Percentiles rank a stretch among this genome's conserved stretches.
Conservation (phyloP, 2,329 filamentous ascomycete genomes). For the Coniochaeta pulveracea region DNA sequence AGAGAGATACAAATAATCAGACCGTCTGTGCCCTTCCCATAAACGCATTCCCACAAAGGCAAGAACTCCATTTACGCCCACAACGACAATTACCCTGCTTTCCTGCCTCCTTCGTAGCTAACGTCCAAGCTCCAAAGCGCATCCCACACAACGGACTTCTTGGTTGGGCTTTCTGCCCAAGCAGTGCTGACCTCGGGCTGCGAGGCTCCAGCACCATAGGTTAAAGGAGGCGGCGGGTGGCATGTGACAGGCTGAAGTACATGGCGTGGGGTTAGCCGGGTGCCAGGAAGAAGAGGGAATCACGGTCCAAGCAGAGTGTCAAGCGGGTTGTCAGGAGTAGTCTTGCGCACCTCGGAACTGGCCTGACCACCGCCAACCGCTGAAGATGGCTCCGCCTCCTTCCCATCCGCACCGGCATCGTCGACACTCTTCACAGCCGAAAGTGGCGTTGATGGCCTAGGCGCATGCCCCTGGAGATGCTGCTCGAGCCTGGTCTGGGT, state of each 20-base stretch:
- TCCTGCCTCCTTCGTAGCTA: slow-evolving; percentile 34
- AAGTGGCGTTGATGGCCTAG: slow-evolving; percentile 1
- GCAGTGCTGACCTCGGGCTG: slow-evolving; percentile 26
- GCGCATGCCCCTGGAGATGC: neutral
- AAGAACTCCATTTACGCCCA: too few species aligned
- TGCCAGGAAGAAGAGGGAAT: slow-evolving; percentile 12
- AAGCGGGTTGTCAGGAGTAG: slow-evolving; percentile 24
- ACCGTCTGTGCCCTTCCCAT: too few species aligned
- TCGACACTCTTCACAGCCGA: neutral
- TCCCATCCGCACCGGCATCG: slow-evolving; percentile 3
- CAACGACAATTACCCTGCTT: slow-evolving; percentile 8
- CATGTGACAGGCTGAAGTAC: too few species aligned
- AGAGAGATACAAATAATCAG: too few species aligned
- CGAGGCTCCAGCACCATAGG: neutral
- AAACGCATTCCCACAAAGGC: too few species aligned
- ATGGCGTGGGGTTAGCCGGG: slow-evolving; percentile 5
- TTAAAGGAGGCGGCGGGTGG: neutral
- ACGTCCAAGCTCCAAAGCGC: slow-evolving; percentile 50
- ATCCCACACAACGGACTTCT: slow-evolving; percentile 49
- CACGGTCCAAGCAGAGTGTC: slow-evolving; percentile 40
- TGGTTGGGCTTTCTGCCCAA: slow-evolving; percentile 26
- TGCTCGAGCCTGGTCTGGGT: slow-evolving; percentile 19
- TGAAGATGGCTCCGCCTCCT: neutral
- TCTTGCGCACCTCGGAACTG: slow-evolving; percentile 41
- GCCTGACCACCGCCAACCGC: slow-evolving; percentile 8